Evolutionary conservation across 257 asterid species (phyloP).

Genomic region (Petrea volubilis): DNA sequence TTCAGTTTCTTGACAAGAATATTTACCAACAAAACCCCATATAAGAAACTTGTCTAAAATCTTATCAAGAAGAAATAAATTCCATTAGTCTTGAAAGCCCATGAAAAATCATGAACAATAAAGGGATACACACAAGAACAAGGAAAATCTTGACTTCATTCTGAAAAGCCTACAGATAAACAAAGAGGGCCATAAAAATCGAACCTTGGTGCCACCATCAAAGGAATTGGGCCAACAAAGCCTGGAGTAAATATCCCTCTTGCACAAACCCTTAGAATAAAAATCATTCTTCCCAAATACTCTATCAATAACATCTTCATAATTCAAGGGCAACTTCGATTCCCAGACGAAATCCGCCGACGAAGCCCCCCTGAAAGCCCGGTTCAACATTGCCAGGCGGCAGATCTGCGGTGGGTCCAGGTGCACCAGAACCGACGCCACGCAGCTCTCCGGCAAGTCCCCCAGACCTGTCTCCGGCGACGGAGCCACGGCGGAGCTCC

Average conservation of each 20-base stretch:
- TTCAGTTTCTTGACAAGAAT: no score
- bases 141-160: background rate
- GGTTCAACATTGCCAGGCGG: constrained; percentile 60
- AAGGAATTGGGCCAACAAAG: constrained; percentile 60
- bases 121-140: background rate
- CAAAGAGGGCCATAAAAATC: background rate
- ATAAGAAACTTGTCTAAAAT: background rate
- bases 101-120: background rate
- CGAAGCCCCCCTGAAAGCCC: constrained; percentile 78
- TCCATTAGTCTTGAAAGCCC: background rate
- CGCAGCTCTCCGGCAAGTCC: constrained; percentile 81
- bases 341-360: constrained; percentile 90
- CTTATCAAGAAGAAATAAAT: background rate
- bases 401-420: constrained; percentile 88
- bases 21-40: constrained; percentile 3
- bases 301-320: constrained; percentile 54
- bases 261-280: constrained; percentile 38
- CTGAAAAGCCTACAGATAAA: background rate
- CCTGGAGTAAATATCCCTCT: constrained; percentile 55
- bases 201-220: constrained; percentile 81
- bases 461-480: constrained; percentile 48
- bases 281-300: constrained; percentile 39
- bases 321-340: constrained; percentile 71
- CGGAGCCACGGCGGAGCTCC: constrained; percentile 12
- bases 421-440: constrained; percentile 66